phyloP scores from a whole-genome alignment of 371 early-diverging fungal genomes.

The Cokeromyces recurvatus region DNA sequence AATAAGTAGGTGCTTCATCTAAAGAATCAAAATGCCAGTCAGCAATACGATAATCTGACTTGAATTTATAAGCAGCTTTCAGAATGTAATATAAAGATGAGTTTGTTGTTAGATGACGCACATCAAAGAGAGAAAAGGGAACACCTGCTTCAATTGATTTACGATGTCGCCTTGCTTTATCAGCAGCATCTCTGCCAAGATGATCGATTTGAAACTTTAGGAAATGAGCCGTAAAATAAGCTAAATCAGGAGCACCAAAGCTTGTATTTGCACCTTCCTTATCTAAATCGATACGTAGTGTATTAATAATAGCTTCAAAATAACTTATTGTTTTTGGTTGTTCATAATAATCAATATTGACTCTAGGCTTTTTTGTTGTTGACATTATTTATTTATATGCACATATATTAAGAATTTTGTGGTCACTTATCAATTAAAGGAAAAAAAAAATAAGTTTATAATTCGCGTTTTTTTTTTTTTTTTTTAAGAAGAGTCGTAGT shows the following conservation, averaged over 20 bases:
- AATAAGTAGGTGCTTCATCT: conserved; percentile 30
- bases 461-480: not conserved
- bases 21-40: conserved; percentile 55
- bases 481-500: too few species aligned
- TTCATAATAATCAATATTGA: conserved; percentile 46
- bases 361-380: conserved; percentile 23
- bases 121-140: conserved; percentile 49
- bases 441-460: too few species aligned
- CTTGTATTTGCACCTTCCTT: conserved; percentile 34
- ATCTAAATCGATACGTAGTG: conserved; percentile 42
- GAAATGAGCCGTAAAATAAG: conserved; percentile 49
- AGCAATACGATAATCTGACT: conserved; percentile 37
- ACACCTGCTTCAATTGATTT: conserved; percentile 34
- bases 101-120: conserved; percentile 21
- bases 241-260: conserved; percentile 50
- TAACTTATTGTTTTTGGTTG: conserved; percentile 46
- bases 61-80: conserved; percentile 50
- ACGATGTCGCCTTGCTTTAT: conserved; percentile 10
- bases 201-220: conserved; percentile 60
- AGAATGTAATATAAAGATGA: conserved; percentile 48
- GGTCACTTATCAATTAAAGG: too few species aligned
- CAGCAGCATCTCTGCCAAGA: conserved; percentile 34
- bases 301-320: conserved; percentile 46
- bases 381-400: conserved; percentile 5
- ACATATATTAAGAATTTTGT: too few species aligned